These are phyloP conservation scores for Zangia roseola DNA, from an alignment of 768 basidiomycete species.

Conservation along the genomic window DNA sequence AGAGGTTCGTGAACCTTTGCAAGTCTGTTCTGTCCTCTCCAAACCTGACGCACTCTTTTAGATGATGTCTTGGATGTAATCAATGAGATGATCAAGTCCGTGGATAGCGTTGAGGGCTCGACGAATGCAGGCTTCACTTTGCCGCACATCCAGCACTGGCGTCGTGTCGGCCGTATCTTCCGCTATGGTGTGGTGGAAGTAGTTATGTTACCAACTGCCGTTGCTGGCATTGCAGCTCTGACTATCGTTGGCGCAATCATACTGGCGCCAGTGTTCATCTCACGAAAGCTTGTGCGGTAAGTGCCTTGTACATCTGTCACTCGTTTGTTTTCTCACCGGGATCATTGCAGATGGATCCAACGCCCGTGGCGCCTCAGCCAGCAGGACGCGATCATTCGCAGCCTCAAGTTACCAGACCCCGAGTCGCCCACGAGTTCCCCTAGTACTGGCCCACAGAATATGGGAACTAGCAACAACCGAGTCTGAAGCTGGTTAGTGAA, in stretches of 20 bases:
- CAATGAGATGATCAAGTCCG: constrained; percentile 7
- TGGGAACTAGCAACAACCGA: too few relatives aligned
- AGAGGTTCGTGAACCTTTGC: constrained; percentile 1
- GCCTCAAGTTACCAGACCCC: too few relatives aligned
- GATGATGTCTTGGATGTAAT: constrained; percentile 11
- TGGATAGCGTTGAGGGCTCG: constrained; percentile 10
- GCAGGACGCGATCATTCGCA: too few relatives aligned
- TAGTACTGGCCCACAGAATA: too few relatives aligned
- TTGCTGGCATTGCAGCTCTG: background rate
- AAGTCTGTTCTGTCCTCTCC: background rate
- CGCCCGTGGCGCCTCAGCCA: constrained; percentile 5
- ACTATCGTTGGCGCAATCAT: constrained; percentile 1
- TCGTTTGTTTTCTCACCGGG: background rate
- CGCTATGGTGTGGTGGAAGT: constrained; percentile 1
- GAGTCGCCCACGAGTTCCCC: too few relatives aligned
- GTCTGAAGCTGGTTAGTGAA: too few relatives aligned
- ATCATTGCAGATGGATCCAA: background rate
- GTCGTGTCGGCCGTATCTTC: constrained; percentile 1
- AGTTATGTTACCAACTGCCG: constrained; percentile 4
- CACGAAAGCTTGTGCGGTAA: background rate
- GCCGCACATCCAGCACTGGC: constrained; percentile 9
- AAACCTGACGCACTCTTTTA: background rate
- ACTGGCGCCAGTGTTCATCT: background rate
- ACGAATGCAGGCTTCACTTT: constrained; percentile 7
- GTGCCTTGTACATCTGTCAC: background rate